These are phyloP conservation scores for Spizellomyces sp. DNA, from an alignment of 192 early-diverging fungal genomes.

Conservation along the genomic window DNA sequence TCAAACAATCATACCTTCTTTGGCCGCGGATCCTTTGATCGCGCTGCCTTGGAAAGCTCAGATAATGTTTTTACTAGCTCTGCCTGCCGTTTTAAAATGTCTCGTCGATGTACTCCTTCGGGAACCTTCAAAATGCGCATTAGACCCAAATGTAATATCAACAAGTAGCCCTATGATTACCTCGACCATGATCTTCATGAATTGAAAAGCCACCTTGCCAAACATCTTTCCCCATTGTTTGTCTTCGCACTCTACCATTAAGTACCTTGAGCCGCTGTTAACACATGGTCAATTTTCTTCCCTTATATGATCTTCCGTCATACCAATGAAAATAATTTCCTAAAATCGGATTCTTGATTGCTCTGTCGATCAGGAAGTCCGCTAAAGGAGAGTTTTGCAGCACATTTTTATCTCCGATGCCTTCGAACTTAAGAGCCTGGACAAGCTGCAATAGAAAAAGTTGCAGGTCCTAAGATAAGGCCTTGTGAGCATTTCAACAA, in stretches of 20 bases:
- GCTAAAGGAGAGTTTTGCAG: slow-evolving; percentile 62
- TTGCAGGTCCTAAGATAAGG: slow-evolving; percentile 72
- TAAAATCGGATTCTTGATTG: slow-evolving; percentile 78
- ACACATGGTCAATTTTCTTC: not conserved
- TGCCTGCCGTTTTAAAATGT: slow-evolving; percentile 79
- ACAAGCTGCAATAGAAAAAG: slow-evolving; percentile 96
- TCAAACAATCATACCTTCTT: slow-evolving; percentile 69
- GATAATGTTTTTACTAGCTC: slow-evolving; percentile 79
- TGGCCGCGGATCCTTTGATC: slow-evolving; percentile 81
- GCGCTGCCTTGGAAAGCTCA: slow-evolving; percentile 73
- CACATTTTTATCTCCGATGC: slow-evolving; percentile 45
- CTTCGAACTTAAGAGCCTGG: slow-evolving; percentile 96
- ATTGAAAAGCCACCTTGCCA: slow-evolving; percentile 83
- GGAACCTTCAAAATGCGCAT: slow-evolving; percentile 37
- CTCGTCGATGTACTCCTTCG: slow-evolving; percentile 65
- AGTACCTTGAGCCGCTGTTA: slow-evolving; percentile 61
- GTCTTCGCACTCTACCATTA: slow-evolving; percentile 96
- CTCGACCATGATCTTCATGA: slow-evolving; percentile 70
- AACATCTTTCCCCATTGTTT: slow-evolving; percentile 81
- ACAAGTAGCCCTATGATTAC: slow-evolving; percentile 25
- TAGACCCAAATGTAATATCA: not conserved
- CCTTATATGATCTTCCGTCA: not conserved
- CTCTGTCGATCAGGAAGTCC: slow-evolving; percentile 88
- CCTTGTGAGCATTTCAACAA: not conserved
- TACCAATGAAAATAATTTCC: slow-evolving; percentile 96